Evolutionary conservation across 129 eudicot species (phyloP).

Genomic region (Dittrichia graveolens): DNA sequence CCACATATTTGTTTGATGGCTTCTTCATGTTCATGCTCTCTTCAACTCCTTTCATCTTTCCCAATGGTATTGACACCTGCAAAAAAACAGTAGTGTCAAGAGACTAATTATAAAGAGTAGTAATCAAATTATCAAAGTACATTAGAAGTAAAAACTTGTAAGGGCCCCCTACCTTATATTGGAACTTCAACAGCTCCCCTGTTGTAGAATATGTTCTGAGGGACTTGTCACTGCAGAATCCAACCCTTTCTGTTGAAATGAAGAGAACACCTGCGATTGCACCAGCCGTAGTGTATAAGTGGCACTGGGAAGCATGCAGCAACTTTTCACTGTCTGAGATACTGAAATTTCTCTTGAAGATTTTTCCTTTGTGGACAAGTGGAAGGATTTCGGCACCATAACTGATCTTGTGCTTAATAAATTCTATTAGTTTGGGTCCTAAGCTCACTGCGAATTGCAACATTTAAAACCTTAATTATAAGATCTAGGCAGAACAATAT

Average conservation of each 20-base stretch:
- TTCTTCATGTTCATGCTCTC: constrained; percentile 28
- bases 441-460: constrained; percentile 16
- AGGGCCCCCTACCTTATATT: constrained; percentile 28
- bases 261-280: constrained; percentile 39
- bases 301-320: constrained; percentile 36
- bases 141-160: background rate
- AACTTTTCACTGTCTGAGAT: constrained; percentile 28
- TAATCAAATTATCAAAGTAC: background rate
- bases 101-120: background rate
- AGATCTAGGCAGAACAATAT: background rate
- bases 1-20: constrained; percentile 39
- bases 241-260: constrained; percentile 33
- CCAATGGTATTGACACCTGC: constrained; percentile 34
- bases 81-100: background rate
- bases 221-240: constrained; percentile 35
- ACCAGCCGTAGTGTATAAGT: constrained; percentile 40
- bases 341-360: constrained; percentile 29
- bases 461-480: background rate
- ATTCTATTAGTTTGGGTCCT: constrained; percentile 33
- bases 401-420: constrained; percentile 38
- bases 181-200: constrained; percentile 32
- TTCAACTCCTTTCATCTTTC: constrained; percentile 30
- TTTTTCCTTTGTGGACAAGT: constrained; percentile 23
- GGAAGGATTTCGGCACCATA: constrained; percentile 38
- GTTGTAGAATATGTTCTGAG: constrained; percentile 34